Evolutionary conservation across 495 filamentous ascomycete species (phyloP), one percentile per base, ranked within the genome.

Genomic region (Viridothelium virens): DNA sequence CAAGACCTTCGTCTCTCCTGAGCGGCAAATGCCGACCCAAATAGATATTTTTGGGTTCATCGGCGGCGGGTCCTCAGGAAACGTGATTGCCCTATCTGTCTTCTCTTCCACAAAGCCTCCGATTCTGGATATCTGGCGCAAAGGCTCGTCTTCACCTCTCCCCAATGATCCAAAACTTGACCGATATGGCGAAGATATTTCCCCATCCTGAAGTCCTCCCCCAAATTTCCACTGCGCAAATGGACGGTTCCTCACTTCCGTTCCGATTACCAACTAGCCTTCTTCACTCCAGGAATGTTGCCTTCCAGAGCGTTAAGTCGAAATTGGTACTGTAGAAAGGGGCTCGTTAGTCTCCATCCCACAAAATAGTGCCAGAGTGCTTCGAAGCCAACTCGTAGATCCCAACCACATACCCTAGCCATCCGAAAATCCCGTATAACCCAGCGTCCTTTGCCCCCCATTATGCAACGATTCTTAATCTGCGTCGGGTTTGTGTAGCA

Each of bases 401-500:
- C 11, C 10, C 3, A 10, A 0, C 0, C 10, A 83, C 91, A 72
- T 83, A 98, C 94, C 76, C 94, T 84, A 64, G 87, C 86, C 82
- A 97, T 85, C 77, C 91, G 86, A 74, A 97, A 98, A 72, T 92
- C 92, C 6, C 89, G 84, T 61, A 97, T 80, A 14, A 97, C 81
- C 85, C 91, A 91, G 70, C 91, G 83, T 14, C 86, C 86, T 75
- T 89, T 92, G 2, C 95, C 95, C 65, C 90, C 91, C 68, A 90
- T 83, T 44, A 96, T 86, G 79, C 95, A 97, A 63, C 94, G 82
- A 76, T 96, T 97, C 76, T 87, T 86, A 74, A 98, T 92, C 79
- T 96, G 91, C 62, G 94, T 97, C 36, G 89, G 84, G 59, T 91
- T 84, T 14, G 95, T 97, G 77, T 96, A 96, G 81, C 83, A 82